phyloP scores from a whole-genome alignment of 164 flowering plant genomes.

The Macadamia integrifolia region DNA sequence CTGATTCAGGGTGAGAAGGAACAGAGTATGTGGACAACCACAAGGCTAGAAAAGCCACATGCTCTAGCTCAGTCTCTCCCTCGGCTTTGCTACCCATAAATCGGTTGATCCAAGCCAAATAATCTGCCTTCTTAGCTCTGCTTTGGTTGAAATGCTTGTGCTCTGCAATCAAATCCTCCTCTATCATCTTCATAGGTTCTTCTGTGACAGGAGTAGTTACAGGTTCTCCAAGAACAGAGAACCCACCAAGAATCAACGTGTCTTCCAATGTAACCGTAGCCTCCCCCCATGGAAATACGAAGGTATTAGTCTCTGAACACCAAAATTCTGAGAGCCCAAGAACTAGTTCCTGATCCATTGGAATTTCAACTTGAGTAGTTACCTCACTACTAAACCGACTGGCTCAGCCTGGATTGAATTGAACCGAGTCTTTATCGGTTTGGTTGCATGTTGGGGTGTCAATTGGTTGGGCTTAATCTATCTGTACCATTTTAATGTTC shows the following conservation, averaged over 20 bases:
- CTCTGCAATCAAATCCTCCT: conserved; percentile 1
- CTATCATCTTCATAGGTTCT: not conserved
- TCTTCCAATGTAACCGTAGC: conserved; percentile 32
- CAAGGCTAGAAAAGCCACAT: conserved; percentile 28
- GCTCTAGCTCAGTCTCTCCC: conserved; percentile 20
- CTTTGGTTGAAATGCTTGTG: not conserved
- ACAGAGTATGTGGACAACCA: conserved; percentile 39
- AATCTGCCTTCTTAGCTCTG: not conserved
- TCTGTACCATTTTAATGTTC: too few relatives aligned
- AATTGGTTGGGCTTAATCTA: too few relatives aligned
- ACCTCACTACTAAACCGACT: too few relatives aligned
- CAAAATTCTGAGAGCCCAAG: conserved; percentile 24
- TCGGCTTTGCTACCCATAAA: too few relatives aligned
- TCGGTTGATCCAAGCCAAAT: conserved; percentile 17
- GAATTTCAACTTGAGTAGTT: too few relatives aligned
- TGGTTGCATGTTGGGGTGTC: too few relatives aligned
- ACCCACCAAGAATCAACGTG: conserved; percentile 30
- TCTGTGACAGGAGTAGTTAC: conserved; percentile 6
- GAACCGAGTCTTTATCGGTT: too few relatives aligned
- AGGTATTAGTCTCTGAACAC: conserved; percentile 27
- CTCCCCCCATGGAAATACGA: conserved; percentile 42
- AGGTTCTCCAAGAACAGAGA: conserved; percentile 25
- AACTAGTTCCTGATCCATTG: conserved; percentile 7
- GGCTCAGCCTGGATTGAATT: too few relatives aligned
- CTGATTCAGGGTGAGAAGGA: conserved; percentile 1